Base-by-base conservation (phyloP, 345 rosid species). In the Punica granatum region DNA sequence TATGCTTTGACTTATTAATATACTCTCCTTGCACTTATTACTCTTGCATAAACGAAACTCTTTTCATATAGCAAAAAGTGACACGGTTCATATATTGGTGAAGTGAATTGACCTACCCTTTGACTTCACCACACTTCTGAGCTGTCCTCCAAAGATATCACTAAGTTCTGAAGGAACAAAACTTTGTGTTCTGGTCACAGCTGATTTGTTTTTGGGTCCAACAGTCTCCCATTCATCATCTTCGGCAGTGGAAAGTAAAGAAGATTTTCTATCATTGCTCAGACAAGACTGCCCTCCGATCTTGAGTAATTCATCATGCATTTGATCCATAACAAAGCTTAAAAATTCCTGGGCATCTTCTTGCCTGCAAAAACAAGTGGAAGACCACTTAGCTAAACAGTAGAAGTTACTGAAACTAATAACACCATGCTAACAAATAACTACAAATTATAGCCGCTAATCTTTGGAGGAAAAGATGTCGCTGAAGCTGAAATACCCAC, bases 311-410 rank as follows among this genome's bases (percentile, higher is more conserved):
- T 93, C 96, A 80, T 80, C 82, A 74, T 93, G 97, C 88, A 91
- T 89, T 88, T 81, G 90, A 80, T 85, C 90, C 96, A 90, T 84
- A 70, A 89, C 73, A 67, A 94, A 94, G 76, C 97, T 91, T 73
- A 94, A 72, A 76, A 94, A 91, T 76, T 91, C 97, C 72, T 91
- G 99, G 43, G 99, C 99, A 85, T 94, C 99, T 86, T 94, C 99
- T 70, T 94, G 97, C 77, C 99, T 94, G 88, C 68, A 76, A 63
- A 61, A 34, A 64, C 64, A 31, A 28, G 19, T 21, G 51, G 19
- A 63, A 39, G 30, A 53, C 26, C 23, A 56, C 23, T 30, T 30
- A 49, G 37, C 23, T 16, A 30, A 53, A 12, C 28, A 41, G 41
- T 13, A 32, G 39, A 33, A 0, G 62, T 19, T 56, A 41, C 46